Evolutionary conservation across 1,139 yeast species (phyloP).

Genomic region (Saccharomyces hybrid): DNA sequence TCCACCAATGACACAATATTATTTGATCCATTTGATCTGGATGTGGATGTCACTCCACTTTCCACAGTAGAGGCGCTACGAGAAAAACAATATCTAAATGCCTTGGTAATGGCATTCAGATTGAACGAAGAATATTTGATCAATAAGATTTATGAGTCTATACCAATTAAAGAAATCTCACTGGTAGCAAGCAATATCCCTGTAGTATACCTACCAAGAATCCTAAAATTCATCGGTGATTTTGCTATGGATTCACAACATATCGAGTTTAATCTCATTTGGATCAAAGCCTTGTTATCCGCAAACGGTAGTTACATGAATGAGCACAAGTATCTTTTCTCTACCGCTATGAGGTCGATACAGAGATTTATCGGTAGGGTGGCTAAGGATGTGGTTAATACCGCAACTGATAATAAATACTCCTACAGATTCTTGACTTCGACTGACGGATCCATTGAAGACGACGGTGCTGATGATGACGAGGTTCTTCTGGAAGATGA

Average conservation of each 20-base stretch:
- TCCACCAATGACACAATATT: conserved; percentile 67
- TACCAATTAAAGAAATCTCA: conserved; percentile 68
- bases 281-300: conserved; percentile 66
- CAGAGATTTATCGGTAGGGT: conserved; percentile 69
- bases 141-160: conserved; percentile 61
- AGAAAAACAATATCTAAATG: conserved; percentile 67
- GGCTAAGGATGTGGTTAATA: conserved; percentile 62
- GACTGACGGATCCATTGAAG: conserved; percentile 29
- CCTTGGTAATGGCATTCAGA: conserved; percentile 89
- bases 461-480: conserved; percentile 17
- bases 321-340: conserved; percentile 54
- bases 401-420: conserved; percentile 51
- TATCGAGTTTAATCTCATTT: conserved; percentile 70
- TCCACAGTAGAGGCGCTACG: conserved; percentile 55
- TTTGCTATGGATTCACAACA: conserved; percentile 72
- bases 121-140: conserved; percentile 73
- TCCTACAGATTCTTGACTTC: conserved; percentile 40
- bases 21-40: conserved; percentile 94
- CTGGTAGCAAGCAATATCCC: conserved; percentile 67
- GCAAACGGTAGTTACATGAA: conserved; percentile 73
- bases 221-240: conserved; percentile 66
- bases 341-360: conserved; percentile 59
- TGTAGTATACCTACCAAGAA: conserved; percentile 59
- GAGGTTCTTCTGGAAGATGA: conserved; percentile 7
- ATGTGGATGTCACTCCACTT: conserved; percentile 83